Evolutionary conservation across 176 grass and related monocot genomes (phyloP).

Genomic region (Dendrocalamus sinicus): DNA sequence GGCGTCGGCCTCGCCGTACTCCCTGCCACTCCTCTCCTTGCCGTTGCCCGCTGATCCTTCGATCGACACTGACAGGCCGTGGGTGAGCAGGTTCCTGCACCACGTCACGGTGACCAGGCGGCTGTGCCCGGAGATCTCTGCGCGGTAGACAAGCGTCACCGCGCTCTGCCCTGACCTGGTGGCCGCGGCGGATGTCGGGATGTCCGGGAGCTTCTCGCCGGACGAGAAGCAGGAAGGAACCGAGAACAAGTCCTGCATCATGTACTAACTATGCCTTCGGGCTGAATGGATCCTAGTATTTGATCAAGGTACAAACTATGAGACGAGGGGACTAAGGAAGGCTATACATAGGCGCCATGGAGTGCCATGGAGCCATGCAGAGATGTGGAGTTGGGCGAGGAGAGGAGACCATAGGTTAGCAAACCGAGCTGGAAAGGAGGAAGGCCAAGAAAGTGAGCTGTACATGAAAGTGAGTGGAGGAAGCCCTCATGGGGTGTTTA

Average conservation of each 20-base stretch:
- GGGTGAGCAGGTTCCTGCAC: slow-evolving; percentile 83
- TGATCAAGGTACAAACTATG: slow-evolving; percentile 5
- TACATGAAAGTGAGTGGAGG: slow-evolving; percentile 46
- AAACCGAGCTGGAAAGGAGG: slow-evolving; percentile 61
- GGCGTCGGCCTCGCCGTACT: slow-evolving; percentile 20
- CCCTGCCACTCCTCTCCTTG: slow-evolving; percentile 56
- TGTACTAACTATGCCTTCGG: slow-evolving; percentile 13
- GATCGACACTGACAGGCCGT: slow-evolving; percentile 77
- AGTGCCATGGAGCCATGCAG: slow-evolving; percentile 43
- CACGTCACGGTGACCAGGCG: slow-evolving; percentile 77
- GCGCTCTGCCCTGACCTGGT: slow-evolving; percentile 60
- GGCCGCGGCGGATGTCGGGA: slow-evolving; percentile 25
- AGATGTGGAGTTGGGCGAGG: slow-evolving; percentile 44
- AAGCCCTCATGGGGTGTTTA: slow-evolving; percentile 49
- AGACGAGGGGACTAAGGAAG: slow-evolving; percentile 1
- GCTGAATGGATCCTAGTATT: background rate
- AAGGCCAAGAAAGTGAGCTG: slow-evolving; percentile 57
- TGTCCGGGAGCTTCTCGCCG: slow-evolving; percentile 59
- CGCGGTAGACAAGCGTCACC: slow-evolving; percentile 65
- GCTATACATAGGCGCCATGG: slow-evolving; percentile 55
- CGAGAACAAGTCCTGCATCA: slow-evolving; percentile 79
- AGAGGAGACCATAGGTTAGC: slow-evolving; percentile 45
- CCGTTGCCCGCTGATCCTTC: slow-evolving; percentile 53
- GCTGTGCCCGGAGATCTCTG: slow-evolving; percentile 59
- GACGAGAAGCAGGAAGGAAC: slow-evolving; percentile 81